Base-by-base conservation (phyloP, 768 basidiomycete genomes). In the Gelatoporia subvermispora region DNA sequence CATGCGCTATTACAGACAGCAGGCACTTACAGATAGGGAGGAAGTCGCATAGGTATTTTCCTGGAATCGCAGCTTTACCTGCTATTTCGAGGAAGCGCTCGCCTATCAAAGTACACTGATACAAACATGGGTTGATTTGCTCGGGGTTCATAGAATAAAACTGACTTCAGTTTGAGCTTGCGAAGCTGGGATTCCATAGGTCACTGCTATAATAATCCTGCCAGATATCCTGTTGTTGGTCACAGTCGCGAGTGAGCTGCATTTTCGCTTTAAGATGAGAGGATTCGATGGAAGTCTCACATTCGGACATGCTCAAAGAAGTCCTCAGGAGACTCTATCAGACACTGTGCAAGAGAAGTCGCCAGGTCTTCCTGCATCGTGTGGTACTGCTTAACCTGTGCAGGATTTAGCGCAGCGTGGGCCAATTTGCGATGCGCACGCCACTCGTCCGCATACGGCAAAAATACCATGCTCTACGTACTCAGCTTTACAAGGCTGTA, bases 101-200 rank as follows among this genome's bases (percentile, higher is more conserved):
- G 0, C 72, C 74, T 4, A 70, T 56, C 0, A 56, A 46, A 24
- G 79, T 62, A 51, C 68, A 72, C 8, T 76, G 70, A 51, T 79
- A 4, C 8, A 24, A 17, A 24, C 18, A 17, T 31, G 28, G 13
- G 28, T n/a, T n/a, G n/a, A n/a, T n/a, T n/a, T n/a, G n/a, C n/a
- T n/a, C n/a, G n/a, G n/a, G n/a, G n/a, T n/a, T 34, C 5, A 25
- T 4, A 17, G 16, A 15, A 7, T 31, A 13, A 31, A 4, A n/a
- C 44, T 18, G 15, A 54, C 53, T 41, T 54, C 49, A 23, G 23
- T 35, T 21, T 54, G 45, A 9, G 53, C 53, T 4, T 35, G 40
- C 20, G 40, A 18, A 8, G 43, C 45, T 1, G 41, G 25, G 3
- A 54, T 21, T 1, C 53, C 53, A 36, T 54, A 54, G 1, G 49